Base-by-base conservation (phyloP, 768 basidiomycete species). In the Leccinellum albellum region DNA sequence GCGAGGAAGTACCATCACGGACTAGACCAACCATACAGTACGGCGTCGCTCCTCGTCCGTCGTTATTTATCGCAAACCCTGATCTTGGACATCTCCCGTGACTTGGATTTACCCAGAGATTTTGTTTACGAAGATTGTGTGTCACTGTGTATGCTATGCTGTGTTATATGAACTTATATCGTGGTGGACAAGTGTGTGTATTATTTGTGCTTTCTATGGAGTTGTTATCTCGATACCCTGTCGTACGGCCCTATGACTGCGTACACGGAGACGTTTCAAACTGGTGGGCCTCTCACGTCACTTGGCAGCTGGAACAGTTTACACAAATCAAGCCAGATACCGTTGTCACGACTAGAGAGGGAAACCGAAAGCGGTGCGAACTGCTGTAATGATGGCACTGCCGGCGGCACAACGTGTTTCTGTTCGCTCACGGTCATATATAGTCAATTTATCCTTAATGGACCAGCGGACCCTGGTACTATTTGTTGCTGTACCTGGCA, bases 11-110 rank as follows among this genome's bases (percentile, higher is more conserved):
- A 56, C 65, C 74, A 49, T 74, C 68, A 58, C 77, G 72, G 65
- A 71, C 74, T 51, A 71, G 74, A 51, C 61, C 72, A 51, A 70
- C 68, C 44, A 75, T 84, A 35, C 77, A 80, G 26, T 91, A 91
- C 67, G 88, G 88, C 13, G 77, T 91, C 32, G 84, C 79, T 33
- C 82, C 83, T 23, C 79, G 81, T 58, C 72, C 81, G 20, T 82
- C 82, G 59, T 75, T 92, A 29, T 91, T 82, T 62, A 78, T 92
- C 51, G 87, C 87, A 23, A 91, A 92, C 70, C 89, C 90, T 35
- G 66, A 68, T 57, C 52, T 54, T 44, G 56, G 57, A 51, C 48
- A 47, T 44, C 21, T 53, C 37, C 48, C 56, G 35, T 70, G 64
- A 69, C 29, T 42, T 44, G 57, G 44, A 45, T 53, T 53, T 51